A percentile compares a stretch with the other conserved stretches of the same genome.
Evolutionary conservation across 345 rosid genomes (phyloP).

Genomic region (Psidium guajava): DNA sequence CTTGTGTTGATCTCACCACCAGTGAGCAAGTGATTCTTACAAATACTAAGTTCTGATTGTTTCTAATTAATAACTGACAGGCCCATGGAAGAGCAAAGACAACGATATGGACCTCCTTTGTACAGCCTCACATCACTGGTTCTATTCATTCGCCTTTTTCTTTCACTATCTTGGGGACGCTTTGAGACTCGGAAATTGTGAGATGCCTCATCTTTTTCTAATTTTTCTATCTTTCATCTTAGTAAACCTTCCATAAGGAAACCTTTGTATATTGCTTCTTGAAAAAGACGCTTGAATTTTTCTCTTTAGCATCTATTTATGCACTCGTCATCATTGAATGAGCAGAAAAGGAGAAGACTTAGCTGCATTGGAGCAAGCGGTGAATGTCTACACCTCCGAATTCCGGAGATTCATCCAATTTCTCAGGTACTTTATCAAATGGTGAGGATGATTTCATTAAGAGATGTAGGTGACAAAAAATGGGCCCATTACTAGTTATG

Average conservation of each 20-base stretch:
- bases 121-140: slow-evolving; percentile 73
- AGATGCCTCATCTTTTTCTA: slow-evolving; percentile 16
- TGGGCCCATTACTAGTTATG: not conserved
- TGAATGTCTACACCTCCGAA: slow-evolving; percentile 55
- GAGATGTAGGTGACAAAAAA: not conserved
- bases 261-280: not conserved
- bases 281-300: not conserved
- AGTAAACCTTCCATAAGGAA: not conserved
- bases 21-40: not conserved
- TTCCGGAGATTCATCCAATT: slow-evolving; percentile 71
- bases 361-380: slow-evolving; percentile 63
- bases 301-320: not conserved
- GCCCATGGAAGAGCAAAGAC: slow-evolving; percentile 99
- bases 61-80: slow-evolving; percentile 17
- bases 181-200: slow-evolving; percentile 57
- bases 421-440: slow-evolving; percentile 43
- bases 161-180: slow-evolving; percentile 58
- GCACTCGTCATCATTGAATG: not conserved
- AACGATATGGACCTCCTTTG: slow-evolving; percentile 90
- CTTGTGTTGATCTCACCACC: not conserved
- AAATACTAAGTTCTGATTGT: not conserved
- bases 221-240: not conserved
- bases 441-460: not conserved
- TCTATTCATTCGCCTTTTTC: slow-evolving; percentile 44
- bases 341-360: slow-evolving; percentile 46